Evolutionary conservation across 2,329 filamentous ascomycete species (phyloP), one percentile per base, ranked within the genome.

Genomic region (Alternaria infectoria): DNA sequence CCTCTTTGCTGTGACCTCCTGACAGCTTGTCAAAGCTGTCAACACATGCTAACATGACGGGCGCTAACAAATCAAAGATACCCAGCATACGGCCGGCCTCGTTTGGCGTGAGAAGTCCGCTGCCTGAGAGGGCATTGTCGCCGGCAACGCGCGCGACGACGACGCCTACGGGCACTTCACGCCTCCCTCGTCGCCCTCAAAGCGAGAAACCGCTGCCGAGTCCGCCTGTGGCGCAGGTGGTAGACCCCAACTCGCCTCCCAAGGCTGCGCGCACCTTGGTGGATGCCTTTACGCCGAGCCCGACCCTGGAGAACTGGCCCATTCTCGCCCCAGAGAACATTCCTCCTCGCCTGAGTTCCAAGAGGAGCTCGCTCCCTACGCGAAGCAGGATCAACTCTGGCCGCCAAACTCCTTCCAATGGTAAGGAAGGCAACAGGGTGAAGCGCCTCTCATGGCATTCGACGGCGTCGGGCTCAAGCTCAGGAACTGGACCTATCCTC

Each of bases 161-260:
- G 19, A 57, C 61, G 59, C 66, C 67, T 30, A 54, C 61, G 15
- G 49, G 51, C 26, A 57, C 50, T 26, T 79, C 75, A 4, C 76
- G 61, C 52, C 72, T 79, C n/a, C 77, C 77, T 36, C 75, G 74
- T 47, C 73, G 66, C 44, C 61, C 64, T 26, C 54, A 63, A 5
- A 69, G 64, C 25, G 65, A 81, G 32, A 83, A 83, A 65, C 76
- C 79, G n/a, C 69, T 83, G 5, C 81, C 81, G 9, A 76, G 78
- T 44, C 76, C 77, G 10, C 81, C 81, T 3, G 58, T 80, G 12
- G 76, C 71, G 23, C 74, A 78, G 13, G 28, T 81, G 5, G 57
- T 72, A 10, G 68, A 76, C 36, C 66, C 69, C 4, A 51, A 67
- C 19, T 80, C 76, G 54, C 80, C 80, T 4, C 70, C 68, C 8